These are phyloP conservation scores for Hibiscus mutabilis DNA, from an alignment of 345 rosid genomes.

Conservation along the genomic window DNA sequence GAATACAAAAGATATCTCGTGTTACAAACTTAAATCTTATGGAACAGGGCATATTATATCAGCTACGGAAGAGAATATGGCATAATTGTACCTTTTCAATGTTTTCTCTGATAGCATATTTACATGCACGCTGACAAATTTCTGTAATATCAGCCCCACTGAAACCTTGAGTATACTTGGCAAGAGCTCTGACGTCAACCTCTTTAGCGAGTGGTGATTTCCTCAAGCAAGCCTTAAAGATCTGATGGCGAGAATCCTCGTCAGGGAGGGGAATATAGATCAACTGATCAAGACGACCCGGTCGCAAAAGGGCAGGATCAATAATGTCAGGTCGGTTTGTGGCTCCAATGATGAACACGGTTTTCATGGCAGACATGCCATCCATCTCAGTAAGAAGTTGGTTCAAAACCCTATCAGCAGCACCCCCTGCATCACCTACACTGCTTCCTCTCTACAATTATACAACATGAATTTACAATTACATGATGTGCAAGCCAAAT, in stretches of 20 bases:
- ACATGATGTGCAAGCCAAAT: neutral
- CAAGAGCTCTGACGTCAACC: conserved; percentile 78
- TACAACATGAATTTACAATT: neutral
- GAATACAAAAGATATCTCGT: neutral
- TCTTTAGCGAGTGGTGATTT: conserved; percentile 86
- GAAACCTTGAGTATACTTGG: conserved; percentile 85
- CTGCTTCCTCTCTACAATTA: conserved; percentile 80
- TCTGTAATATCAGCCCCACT: conserved; percentile 98
- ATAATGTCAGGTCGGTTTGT: conserved; percentile 94
- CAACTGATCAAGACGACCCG: conserved; percentile 91
- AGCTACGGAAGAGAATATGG: no score
- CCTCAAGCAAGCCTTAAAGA: conserved; percentile 85
- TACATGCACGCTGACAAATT: conserved; percentile 90
- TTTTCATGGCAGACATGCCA: conserved; percentile 94
- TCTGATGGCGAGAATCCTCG: conserved; percentile 78
- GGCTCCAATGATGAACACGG: conserved; percentile 91
- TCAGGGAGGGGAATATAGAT: conserved; percentile 96
- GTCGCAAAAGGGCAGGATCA: conserved; percentile 89
- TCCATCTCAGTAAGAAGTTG: conserved; percentile 98
- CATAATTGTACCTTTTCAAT: conserved; percentile 64
- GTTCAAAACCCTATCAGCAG: conserved; percentile 91
- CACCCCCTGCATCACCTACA: conserved; percentile 92
- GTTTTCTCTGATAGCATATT: conserved; percentile 90
- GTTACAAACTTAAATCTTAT: neutral
- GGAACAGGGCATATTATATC: neutral